A percentile compares a stretch with the other conserved stretches of the same genome.
Conservation (phyloP, 352 stramenopile genomes). For the Phytophthora podocarpi region DNA sequence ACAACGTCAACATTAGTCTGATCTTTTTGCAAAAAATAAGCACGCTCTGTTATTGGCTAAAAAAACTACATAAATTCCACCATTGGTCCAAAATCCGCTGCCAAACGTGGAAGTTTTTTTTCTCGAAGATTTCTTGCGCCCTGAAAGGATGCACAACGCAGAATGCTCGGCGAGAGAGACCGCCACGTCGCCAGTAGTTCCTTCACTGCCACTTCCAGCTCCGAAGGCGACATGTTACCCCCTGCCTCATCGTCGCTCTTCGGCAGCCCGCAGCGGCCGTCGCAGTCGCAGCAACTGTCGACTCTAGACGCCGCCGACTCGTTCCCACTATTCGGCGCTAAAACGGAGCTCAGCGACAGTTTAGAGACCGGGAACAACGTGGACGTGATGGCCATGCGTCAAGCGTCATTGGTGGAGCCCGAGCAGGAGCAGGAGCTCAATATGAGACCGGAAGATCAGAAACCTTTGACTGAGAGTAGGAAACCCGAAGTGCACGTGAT, state of each 20-base stretch:
- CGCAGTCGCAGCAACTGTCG: background rate
- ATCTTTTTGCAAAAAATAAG: constrained; percentile 1
- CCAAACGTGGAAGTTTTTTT: constrained; percentile 36
- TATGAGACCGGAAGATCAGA: background rate
- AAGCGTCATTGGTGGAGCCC: constrained; percentile 30
- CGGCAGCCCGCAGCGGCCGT: background rate
- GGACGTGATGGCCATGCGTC: constrained; percentile 24
- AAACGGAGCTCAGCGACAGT: constrained; percentile 13
- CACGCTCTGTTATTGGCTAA: constrained; percentile 1
- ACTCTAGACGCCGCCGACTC: background rate
- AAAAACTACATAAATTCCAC: background rate
- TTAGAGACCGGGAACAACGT: background rate
- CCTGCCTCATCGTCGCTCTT: background rate
- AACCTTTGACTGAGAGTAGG: background rate
- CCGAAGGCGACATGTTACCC: background rate
- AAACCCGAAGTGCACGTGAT: constrained; percentile 36
- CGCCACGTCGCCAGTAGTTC: background rate
- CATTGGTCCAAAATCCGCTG: constrained; percentile 18
- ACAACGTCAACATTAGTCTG: background rate
- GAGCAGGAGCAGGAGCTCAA: constrained; percentile 28
- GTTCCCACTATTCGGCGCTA: constrained; percentile 13
- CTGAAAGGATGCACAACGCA: constrained; percentile 50
- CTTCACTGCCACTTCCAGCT: background rate
- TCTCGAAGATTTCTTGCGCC: constrained; percentile 34
- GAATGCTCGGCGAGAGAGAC: constrained; percentile 35